phyloP scores from a whole-genome alignment of 2,329 filamentous ascomycete genomes.

The Elsinoe australis region DNA sequence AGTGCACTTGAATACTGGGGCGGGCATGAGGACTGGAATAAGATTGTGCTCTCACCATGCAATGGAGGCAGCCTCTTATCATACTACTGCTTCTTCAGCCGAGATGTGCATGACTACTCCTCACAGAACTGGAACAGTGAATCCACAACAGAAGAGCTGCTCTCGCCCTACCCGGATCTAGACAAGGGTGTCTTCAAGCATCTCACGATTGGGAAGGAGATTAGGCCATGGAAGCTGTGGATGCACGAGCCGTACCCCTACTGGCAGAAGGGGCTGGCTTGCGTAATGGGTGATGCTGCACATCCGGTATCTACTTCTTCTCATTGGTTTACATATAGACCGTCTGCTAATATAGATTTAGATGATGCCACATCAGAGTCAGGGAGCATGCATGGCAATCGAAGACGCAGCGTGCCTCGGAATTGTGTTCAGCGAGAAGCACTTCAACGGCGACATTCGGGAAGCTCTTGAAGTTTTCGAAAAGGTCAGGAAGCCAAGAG shows the following conservation, averaged over 20 bases:
- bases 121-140: constrained; percentile 54
- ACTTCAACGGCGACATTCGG: constrained; percentile 35
- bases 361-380: constrained; percentile 63
- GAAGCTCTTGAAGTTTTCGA: constrained; percentile 32
- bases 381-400: constrained; percentile 62
- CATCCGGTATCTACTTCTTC: constrained; percentile 50
- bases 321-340: no score
- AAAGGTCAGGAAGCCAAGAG: constrained; percentile 29
- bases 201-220: constrained; percentile 53
- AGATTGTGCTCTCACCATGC: constrained; percentile 64
- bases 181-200: constrained; percentile 52
- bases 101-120: constrained; percentile 52
- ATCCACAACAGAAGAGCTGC: constrained; percentile 34
- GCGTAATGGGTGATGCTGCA: constrained; percentile 58
- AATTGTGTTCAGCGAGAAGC: constrained; percentile 48
- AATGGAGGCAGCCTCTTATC: constrained; percentile 57
- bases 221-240: constrained; percentile 60
- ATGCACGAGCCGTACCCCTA: constrained; percentile 57
- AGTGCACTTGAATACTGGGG: constrained; percentile 63
- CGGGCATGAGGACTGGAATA: constrained; percentile 58
- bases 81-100: constrained; percentile 64
- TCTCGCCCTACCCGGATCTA: constrained; percentile 53
- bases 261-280: constrained; percentile 45
- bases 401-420: constrained; percentile 58
- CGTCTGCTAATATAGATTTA: constrained; percentile 17